Evolutionary conservation across 805 yeast species (phyloP), one percentile per base, ranked within the genome.

Genomic region (Candida alai): DNA sequence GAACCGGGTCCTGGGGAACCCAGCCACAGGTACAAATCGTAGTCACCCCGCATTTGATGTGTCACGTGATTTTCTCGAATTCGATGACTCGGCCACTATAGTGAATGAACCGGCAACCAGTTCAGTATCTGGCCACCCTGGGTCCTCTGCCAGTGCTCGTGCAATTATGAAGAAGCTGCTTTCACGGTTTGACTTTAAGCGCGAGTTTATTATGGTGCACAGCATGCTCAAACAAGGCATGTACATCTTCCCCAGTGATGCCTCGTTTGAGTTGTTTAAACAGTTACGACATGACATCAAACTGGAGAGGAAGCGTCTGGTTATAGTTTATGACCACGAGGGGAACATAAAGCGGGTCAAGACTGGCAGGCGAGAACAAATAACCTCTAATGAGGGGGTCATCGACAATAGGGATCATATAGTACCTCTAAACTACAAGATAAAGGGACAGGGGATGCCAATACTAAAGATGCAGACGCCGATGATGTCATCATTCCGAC

Each of bases 381-480:
- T 19, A 12, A 28, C 28, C 9, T 12, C 18, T 26, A 19, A 12
- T 10, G 40, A 36, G 8, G 36, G 22, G 22, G 40, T 39, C 6
- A 46, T 58, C 6, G 69, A 62, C 37, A 28, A 52, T 4, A 37
- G 67, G 33, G 41, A 37, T 6, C 67, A 60, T 39, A 49, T 61
- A 3, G 45, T 64, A 1, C 68, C 69, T 0, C 34, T 56, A 5
- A 58, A 48, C 7, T 47, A 52, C 32, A 62, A 60, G 29, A 27
- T 41, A 11, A 45, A 44, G 39, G 70, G 70, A 3, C 10, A 41
- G 17, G 70, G 70, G 0, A 43, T 63, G 26, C 72, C 72, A 1
- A 35, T 65, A 7, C 51, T 65, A 40, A 64, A 57, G 41, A 37
- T 64, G 10, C 44, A 46, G 16, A 53, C 54, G 1, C 70, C 71